A percentile compares a stretch with the other conserved stretches of the same genome.
phyloP scores from a whole-genome alignment of 306 rosid species.

The Cucurbita maxima region DNA sequence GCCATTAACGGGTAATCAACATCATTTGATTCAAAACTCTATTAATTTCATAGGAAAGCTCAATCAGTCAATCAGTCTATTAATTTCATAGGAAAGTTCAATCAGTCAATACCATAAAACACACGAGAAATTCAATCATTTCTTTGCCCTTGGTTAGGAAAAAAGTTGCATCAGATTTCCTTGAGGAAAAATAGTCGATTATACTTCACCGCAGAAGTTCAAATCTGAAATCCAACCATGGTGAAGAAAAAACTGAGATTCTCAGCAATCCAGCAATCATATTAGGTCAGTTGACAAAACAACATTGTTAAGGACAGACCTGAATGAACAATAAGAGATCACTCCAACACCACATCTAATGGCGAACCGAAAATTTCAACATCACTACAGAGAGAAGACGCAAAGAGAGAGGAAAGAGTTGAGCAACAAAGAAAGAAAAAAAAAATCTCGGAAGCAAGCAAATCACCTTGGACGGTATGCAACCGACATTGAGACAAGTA shows the following conservation, averaged over 20 bases:
- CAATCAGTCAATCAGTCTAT: background rate
- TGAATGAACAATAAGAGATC: background rate
- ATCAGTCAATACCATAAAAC: background rate
- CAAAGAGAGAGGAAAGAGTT: too few species aligned
- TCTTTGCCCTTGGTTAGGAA: background rate
- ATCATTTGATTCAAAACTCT: background rate
- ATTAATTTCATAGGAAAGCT: background rate
- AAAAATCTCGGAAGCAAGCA: background rate
- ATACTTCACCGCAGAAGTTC: background rate
- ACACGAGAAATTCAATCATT: background rate
- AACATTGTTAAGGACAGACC: background rate
- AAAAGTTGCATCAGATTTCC: background rate
- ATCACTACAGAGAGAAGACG: background rate
- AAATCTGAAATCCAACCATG: background rate
- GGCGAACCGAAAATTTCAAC: background rate
- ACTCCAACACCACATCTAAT: background rate
- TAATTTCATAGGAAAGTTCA: background rate
- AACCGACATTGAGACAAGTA: conserved; percentile 97
- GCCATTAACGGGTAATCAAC: background rate
- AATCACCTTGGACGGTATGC: conserved; percentile 89
- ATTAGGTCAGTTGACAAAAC: background rate
- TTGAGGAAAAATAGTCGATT: background rate
- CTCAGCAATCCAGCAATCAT: background rate
- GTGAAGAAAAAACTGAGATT: background rate
- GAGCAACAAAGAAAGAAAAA: background rate